Conservation (phyloP, 176 grass and related monocot species). For the Rhynchospora pubera region DNA sequence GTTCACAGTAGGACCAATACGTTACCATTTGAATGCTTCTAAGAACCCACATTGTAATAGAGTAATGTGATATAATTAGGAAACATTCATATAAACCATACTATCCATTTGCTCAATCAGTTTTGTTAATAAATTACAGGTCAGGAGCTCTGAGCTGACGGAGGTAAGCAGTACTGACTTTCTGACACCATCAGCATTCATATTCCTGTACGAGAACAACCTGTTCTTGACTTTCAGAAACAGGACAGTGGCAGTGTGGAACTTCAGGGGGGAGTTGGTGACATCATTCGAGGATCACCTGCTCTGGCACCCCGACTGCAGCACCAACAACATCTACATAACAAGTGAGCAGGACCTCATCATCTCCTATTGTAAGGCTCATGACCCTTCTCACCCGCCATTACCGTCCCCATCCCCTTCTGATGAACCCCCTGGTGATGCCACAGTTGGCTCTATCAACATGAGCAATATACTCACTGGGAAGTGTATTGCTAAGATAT, state of each 20-base stretch:
- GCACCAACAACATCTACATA: slow-evolving; percentile 70
- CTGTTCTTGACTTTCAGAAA: slow-evolving; percentile 97
- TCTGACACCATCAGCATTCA: slow-evolving; percentile 92
- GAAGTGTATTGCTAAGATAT: slow-evolving; percentile 97
- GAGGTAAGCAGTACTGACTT: slow-evolving; percentile 83
- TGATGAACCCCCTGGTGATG: not conserved
- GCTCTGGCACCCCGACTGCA: slow-evolving; percentile 93
- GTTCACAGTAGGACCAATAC: not conserved
- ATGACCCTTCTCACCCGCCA: slow-evolving; percentile 19
- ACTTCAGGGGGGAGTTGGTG: slow-evolving; percentile 91
- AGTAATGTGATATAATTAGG: not conserved
- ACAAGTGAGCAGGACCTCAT: slow-evolving; percentile 96
- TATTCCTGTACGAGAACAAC: slow-evolving; percentile 98
- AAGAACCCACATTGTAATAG: not conserved
- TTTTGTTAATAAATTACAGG: slow-evolving; percentile 30
- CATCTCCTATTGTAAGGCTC: slow-evolving; percentile 94
- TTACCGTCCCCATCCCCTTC: not conserved
- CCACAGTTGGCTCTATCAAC: slow-evolving; percentile 78
- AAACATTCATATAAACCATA: not conserved
- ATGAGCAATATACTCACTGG: slow-evolving; percentile 96
- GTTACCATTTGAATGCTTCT: not conserved
- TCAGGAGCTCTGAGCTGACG: slow-evolving; percentile 77
- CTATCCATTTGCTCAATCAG: not conserved
- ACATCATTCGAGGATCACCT: slow-evolving; percentile 97
- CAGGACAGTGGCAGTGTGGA: slow-evolving; percentile 93